Percentiles rank a stretch among this genome's conserved stretches.
Evolutionary conservation across 23 red algal genomes (phyloP).

Genomic region (Rhodosorus marinus): DNA sequence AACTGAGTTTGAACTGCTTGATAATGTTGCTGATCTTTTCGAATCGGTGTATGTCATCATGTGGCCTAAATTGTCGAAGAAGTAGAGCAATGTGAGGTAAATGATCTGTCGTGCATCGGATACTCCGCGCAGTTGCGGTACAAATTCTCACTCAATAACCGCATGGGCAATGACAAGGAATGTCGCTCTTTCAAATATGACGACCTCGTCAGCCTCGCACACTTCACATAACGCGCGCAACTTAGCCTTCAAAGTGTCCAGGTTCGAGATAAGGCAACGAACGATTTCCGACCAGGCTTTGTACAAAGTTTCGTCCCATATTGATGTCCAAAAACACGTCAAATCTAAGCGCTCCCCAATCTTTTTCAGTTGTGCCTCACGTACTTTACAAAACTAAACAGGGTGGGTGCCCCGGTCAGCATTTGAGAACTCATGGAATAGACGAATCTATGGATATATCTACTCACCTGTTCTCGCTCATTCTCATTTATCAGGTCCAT

Average conservation of each 20-base stretch:
- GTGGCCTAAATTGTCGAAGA: neutral
- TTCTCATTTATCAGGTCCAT: conserved; percentile 13
- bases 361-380: too few species aligned
- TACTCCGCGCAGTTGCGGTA: too few species aligned
- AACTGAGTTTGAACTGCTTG: conserved; percentile 23
- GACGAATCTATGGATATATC: too few species aligned
- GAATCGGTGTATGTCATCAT: conserved; percentile 13
- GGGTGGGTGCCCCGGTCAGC: neutral
- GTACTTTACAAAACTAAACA: too few species aligned
- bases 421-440: too few species aligned
- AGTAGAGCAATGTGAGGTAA: too few species aligned
- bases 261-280: conserved; percentile 3
- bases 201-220: conserved; percentile 10
- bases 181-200: conserved; percentile 25
- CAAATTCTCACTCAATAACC: too few species aligned
- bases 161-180: conserved; percentile 20
- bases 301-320: conserved; percentile 32
- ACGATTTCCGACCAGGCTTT: conserved; percentile 16
- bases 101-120: too few species aligned
- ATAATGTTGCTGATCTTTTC: conserved; percentile 31
- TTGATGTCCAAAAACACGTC: conserved; percentile 19
- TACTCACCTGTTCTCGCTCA: neutral
- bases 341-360: too few species aligned
- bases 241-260: neutral
- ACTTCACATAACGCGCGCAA: conserved; percentile 2